Evolutionary conservation across 73 alveolate genomes (phyloP), one percentile per base, ranked within the genome.

Genomic region (Durusdinium trenchii): DNA sequence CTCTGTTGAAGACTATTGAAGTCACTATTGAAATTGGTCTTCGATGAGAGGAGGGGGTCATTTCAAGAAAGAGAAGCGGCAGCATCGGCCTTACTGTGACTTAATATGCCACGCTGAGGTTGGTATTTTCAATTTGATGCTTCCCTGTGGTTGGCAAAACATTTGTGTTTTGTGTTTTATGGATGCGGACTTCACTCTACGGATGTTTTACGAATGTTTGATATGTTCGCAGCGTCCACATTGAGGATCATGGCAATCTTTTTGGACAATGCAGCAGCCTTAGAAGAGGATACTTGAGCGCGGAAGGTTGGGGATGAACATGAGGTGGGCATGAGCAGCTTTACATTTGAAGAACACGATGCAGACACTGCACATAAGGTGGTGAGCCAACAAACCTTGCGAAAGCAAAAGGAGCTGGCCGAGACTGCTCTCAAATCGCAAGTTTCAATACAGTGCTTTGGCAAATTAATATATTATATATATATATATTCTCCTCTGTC

Each of bases 391-490:
- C 96, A 89, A 51, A 89, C 81, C 76, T 43, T 89, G 50, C 64
- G 96, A 16, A 89, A 89, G 96, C 96, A 89, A 86, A 89, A 89
- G 86, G 96, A 89, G 42, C 81, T 89, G 52, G 42, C 96, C 9
- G 96, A 89, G 86, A 89, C 38, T 28, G 96, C 96, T 4, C 71
- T 89, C 18, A 89, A 46, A 45, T 71, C 96, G 71, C 84, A 89
- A 38, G 96, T 89, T n/a, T 23, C 60, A 48, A 89, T 89, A 26
- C 75, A 89, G 96, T n/a, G 30, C 42, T 86, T 61, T 20, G 96
- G 95, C 76, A 40, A 7, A n/a, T n/a, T n/a, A n/a, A n/a, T n/a
- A n/a, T n/a, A n/a, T n/a, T n/a, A n/a, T n/a, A n/a, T n/a, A n/a
- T n/a, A n/a, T n/a, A n/a, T n/a, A n/a, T n/a, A n/a, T n/a, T n/a